phyloP scores from a whole-genome alignment of 2,329 filamentous ascomycete genomes.

The Aspergillus melleus region DNA sequence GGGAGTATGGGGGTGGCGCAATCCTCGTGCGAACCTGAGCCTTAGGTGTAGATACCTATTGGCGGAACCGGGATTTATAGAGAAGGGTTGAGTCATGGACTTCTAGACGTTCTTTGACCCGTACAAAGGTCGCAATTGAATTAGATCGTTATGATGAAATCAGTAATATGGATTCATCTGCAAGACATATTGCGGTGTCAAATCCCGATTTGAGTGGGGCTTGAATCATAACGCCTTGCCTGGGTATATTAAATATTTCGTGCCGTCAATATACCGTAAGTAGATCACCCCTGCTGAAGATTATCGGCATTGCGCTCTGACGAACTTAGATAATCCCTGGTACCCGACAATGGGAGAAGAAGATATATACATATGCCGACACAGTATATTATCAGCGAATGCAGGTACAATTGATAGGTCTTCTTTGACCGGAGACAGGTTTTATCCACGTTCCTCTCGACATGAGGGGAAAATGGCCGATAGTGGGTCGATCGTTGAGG shows the following conservation, averaged over 20 bases:
- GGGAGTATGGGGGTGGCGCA: not conserved
- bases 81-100: not conserved
- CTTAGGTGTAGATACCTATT: not conserved
- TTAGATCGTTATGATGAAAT: not conserved
- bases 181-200: not conserved
- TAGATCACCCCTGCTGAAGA: not conserved
- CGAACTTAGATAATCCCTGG: not conserved
- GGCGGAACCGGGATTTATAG: not conserved
- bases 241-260: not conserved
- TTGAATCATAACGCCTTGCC: not conserved
- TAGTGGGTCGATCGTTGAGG: constrained; percentile 3
- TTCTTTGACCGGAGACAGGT: not conserved
- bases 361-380: not conserved
- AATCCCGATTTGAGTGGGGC: not conserved
- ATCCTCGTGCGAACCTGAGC: not conserved
- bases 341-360: not conserved
- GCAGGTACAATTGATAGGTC: not conserved
- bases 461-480: constrained; percentile 1
- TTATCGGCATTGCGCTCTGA: not conserved
- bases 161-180: not conserved
- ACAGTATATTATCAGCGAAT: not conserved
- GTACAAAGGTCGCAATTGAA: not conserved
- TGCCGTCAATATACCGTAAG: not conserved
- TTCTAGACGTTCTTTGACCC: not conserved
- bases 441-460: not conserved